A percentile compares a stretch with the other conserved stretches of the same genome.
phyloP scores from a whole-genome alignment of 768 basidiomycete species.

The Auriculariales sp. region DNA sequence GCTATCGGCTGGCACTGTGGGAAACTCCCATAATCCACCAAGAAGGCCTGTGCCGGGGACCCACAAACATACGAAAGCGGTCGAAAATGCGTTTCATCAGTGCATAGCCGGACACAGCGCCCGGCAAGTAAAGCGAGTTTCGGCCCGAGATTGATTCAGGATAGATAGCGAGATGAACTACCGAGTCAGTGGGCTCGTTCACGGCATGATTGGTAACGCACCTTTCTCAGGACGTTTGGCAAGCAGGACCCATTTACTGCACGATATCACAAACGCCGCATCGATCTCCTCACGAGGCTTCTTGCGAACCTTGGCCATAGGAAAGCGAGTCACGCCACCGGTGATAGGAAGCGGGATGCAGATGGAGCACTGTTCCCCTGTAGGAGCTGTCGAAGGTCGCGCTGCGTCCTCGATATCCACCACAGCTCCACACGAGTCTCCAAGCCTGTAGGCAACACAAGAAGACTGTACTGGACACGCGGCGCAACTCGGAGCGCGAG shows the following conservation, averaged over 20 bases:
- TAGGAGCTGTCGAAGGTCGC: not conserved
- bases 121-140: not conserved
- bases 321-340: conserved; percentile 53
- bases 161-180: conserved; percentile 10
- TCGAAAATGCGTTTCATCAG: not conserved
- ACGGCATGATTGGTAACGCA: too few species aligned
- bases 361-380: conserved; percentile 44
- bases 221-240: conserved; percentile 74
- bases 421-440: conserved; percentile 1
- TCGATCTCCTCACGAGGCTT: conserved; percentile 75
- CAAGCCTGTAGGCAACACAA: conserved; percentile 46
- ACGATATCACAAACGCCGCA: conserved; percentile 76
- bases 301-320: conserved; percentile 76
- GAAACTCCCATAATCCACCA: conserved; percentile 83
- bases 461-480: conserved; percentile 54
- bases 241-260: conserved; percentile 57
- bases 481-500: conserved; percentile 60
- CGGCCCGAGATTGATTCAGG: not conserved
- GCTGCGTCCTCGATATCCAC: not conserved
- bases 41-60: conserved; percentile 51
- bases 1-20: conserved; percentile 43
- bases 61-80: conserved; percentile 1
- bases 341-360: conserved; percentile 42
- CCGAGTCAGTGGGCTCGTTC: not conserved
- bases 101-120: not conserved